Evolutionary conservation across 352 stramenopile species (phyloP).

Genomic region (Globisporangium alternatum): DNA sequence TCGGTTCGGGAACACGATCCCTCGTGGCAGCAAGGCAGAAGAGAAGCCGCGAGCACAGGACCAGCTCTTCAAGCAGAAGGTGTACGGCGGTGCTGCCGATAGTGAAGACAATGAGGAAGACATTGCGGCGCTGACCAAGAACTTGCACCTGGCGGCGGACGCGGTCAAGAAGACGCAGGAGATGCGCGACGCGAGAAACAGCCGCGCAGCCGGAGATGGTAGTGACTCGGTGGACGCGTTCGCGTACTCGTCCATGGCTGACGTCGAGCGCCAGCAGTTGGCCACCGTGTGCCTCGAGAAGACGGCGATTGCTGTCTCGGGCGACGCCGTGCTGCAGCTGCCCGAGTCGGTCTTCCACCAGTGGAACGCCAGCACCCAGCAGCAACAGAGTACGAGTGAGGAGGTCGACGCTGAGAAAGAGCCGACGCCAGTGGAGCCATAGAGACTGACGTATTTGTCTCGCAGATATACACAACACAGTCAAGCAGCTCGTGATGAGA

Average conservation of each 20-base stretch:
- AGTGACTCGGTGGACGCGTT: conserved; percentile 31
- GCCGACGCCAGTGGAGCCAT: not conserved
- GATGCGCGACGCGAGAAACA: conserved; percentile 43
- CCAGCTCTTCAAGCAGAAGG: conserved; percentile 55
- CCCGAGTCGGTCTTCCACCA: conserved; percentile 66
- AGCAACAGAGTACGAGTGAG: conserved; percentile 10
- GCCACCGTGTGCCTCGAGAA: conserved; percentile 66
- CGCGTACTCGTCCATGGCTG: conserved; percentile 66
- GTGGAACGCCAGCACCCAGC: conserved; percentile 31
- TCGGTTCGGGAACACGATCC: conserved; percentile 11
- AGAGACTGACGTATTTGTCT: not conserved
- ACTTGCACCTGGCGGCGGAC: conserved; percentile 44
- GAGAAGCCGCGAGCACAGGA: conserved; percentile 23
- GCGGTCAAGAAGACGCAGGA: conserved; percentile 64
- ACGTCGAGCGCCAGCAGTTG: conserved; percentile 55
- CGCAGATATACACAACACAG: not conserved
- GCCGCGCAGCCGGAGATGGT: conserved; percentile 9
- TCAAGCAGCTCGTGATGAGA: too few species aligned
- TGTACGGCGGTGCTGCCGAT: conserved; percentile 26
- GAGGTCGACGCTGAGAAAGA: conserved; percentile 13
- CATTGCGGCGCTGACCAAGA: conserved; percentile 52
- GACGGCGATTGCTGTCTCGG: conserved; percentile 66
- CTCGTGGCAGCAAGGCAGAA: conserved; percentile 8
- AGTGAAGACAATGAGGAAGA: conserved; percentile 44
- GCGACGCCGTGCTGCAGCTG: conserved; percentile 67